Base-by-base conservation (phyloP, 78 protist genomes). In the Dictyostelium firmibasis region DNA sequence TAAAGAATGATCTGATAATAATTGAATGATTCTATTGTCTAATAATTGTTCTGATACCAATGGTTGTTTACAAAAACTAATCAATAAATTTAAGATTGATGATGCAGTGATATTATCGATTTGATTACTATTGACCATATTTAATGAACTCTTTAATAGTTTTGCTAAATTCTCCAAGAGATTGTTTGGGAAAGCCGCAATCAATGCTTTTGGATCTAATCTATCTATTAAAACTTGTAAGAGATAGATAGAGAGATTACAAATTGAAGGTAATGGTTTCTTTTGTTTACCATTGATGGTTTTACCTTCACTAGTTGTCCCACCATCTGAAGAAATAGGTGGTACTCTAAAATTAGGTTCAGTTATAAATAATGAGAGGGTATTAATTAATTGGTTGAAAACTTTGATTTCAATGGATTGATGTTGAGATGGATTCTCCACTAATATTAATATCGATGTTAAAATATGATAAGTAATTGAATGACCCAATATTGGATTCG, bases 11-110 rank as follows among this genome's bases (percentile, higher is more conserved):
- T 53, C 44, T 0, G 81, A 79, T 36, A 88, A 33, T 29, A 64
- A 18, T 4, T 9, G 8, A 1, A 88, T 35, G n/a, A 76, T 25
- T 60, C 74, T 41, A n/a, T 79, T 60, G n/a, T 53, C 67, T 0
- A 88, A 16, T 8, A 88, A 1, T 41, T 35, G 67, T 29, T 78
- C 93, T 10, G 81, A 36, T 1, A 88, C 29, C 20, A 88, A 79
- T 29, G 93, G 86, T 29, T 88, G 93, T 78, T 83, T 53, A 18
- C 83, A 43, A 23, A 76, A 88, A 13, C 85, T 38, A 64, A 79
- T 79, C 4, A 88, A 43, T 60, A 88, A 18, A n/a, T 88, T 83
- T 10, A 88, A 25, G 9, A 88, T 79, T 0, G 86, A 82, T 29
- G 53, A 53, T 3, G 85, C 33, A 0, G 36, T 76, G 0, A 23